Base-by-base conservation (phyloP, 192 early-diverging fungal species). In the Mortierella hygrophila region DNA sequence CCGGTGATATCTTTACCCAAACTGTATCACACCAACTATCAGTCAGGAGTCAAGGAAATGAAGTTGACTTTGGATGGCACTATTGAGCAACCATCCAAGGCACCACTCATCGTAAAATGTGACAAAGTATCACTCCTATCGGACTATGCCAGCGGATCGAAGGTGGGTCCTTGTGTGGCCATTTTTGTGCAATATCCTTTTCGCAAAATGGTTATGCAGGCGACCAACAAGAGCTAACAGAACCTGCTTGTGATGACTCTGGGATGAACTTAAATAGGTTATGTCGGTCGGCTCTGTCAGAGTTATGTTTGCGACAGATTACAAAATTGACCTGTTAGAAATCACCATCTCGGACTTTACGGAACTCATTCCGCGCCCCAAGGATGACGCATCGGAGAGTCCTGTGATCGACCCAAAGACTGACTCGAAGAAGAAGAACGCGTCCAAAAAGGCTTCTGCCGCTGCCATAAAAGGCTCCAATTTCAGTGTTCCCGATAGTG, bases 351-450 rank as follows among this genome's bases (percentile, higher is more conserved):
- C 72, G 0, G 79, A 69, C 26, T 46, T 74, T 54, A 29, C 49
- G 26, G 79, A 80, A 42, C 47, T 74, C 5, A 72, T 80, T 13
- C 72, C 72, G 40, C 79, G 79, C 16, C 79, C 79, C 23, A 80
- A 74, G 54, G 79, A 68, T 4, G 79, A 80, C 49, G 3, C 37
- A 32, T 32, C 32, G 23, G 46, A 57, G 1, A 75, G 72, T 32
- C 79, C 72, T 1, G 68, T 6, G 8, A 35, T 54, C 10, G 79
- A 80, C n/a, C 9, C 26, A 26, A 80, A 80, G 35, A 1, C 71
- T 15, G 79, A 80, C 7, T 26, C 32, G 3, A 80, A 69, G 41
- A 74, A 75, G 37, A 80, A 69, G 32, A 40, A 38, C n/a, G 26
- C 15, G 7, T 23, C 79, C 6, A 80, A 70, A 70, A 65, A 79